Base-by-base conservation (phyloP, 371 early-diverging fungal species). In the Mortierella sp. region DNA sequence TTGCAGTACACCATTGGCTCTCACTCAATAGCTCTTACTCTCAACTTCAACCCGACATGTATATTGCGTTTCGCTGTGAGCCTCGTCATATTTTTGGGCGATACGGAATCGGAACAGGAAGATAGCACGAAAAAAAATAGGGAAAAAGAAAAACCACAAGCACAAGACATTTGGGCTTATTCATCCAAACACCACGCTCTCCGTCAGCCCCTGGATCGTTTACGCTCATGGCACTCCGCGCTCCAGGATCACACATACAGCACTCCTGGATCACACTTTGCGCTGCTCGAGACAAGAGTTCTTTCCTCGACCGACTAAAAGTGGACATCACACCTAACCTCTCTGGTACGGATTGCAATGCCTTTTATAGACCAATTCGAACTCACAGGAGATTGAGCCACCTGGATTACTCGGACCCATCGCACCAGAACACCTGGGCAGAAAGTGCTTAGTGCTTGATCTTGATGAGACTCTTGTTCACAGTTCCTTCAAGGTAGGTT, bases 401-500 rank as follows among this genome's bases (percentile, higher is more conserved):
- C 35, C 71, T 55, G 84, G 87, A 65, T 70, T 90, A 32, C 87
- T 90, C 41, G 84, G 83, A 16, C 84, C 90, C 32, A 82, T 89
- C 60, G 82, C 84, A 38, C 80, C 88, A 16, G 90, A 90, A 75
- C 93, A 94, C 79, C 72, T 63, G n/a, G 94, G 94, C 38, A 91
- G 90, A 79, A 96, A 96, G 82, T 95, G 96, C 77, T 89, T 98
- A 49, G 97, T 98, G 14, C 91, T 98, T 38, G 98, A 98, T 87
- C 90, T 97, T 80, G 96, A 96, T 87, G 96, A 96, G 79, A 96
- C 96, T 7, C 91, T 97, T 21, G 95, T 97, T 46, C 97, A 97
- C 87, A 93, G 93, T 84, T 95, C 96, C 29, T 96, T 97, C 91
- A 95, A 94, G 89, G 89, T 89, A 82, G 44, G 18, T 21, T 10